phyloP scores from a whole-genome alignment of 495 filamentous ascomycete genomes.

The Tuber microsphaerosporum region DNA sequence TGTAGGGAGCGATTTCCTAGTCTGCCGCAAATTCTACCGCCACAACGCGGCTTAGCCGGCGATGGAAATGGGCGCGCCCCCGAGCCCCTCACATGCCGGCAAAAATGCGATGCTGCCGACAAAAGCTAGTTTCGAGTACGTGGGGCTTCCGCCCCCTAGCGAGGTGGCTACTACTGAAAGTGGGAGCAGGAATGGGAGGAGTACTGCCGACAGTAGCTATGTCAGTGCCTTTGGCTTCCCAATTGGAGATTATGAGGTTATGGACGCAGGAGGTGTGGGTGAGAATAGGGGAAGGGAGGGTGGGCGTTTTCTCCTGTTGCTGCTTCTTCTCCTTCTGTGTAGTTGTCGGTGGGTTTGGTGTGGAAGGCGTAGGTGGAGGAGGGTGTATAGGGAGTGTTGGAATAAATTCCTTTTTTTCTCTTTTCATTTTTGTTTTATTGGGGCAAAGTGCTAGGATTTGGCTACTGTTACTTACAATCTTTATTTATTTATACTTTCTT shows the following conservation, averaged over 20 bases:
- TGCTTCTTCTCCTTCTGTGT: neutral
- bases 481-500: neutral
- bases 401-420: neutral
- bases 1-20: neutral
- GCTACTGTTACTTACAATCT: neutral
- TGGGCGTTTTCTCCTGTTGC: constrained; percentile 1
- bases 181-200: neutral
- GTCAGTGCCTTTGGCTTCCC: constrained; percentile 29
- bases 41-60: constrained; percentile 8
- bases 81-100: constrained; percentile 31
- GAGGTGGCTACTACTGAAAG: neutral
- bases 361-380: neutral
- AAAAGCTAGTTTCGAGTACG: constrained; percentile 37
- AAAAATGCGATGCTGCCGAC: constrained; percentile 38
- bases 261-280: constrained; percentile 9
- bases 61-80: constrained; percentile 11
- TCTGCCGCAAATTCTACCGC: neutral
- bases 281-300: neutral
- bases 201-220: constrained; percentile 29
- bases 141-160: constrained; percentile 9
- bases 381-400: neutral
- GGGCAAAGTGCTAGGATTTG: neutral
- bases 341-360: neutral
- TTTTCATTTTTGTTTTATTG: neutral
- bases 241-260: constrained; percentile 11